A percentile compares a stretch with the other conserved stretches of the same genome.
phyloP scores from a whole-genome alignment of 192 early-diverging fungal genomes.

The Radiomyces spectabilis region DNA sequence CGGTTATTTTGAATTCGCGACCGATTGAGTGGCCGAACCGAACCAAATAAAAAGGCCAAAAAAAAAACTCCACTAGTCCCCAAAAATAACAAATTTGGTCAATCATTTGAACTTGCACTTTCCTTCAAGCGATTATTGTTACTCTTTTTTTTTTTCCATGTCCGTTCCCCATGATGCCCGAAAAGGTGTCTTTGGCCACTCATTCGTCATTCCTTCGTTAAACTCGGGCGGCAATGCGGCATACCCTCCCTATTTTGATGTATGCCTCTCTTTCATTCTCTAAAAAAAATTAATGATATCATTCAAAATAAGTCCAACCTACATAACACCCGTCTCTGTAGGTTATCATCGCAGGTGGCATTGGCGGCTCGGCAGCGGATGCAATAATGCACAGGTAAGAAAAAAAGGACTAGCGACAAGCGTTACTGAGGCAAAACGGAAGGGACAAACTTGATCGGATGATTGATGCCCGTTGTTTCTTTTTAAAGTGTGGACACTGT shows the following conservation, averaged over 20 bases:
- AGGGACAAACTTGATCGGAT: neutral
- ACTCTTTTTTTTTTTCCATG: too few species aligned
- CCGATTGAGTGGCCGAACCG: too few species aligned
- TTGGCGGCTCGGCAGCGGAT: constrained; percentile 45
- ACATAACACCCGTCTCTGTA: constrained; percentile 3
- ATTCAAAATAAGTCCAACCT: neutral
- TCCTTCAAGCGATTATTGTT: too few species aligned
- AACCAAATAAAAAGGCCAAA: too few species aligned
- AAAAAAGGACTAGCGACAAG: neutral
- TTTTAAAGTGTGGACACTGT: constrained; percentile 37
- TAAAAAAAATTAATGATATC: neutral
- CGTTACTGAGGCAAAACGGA: neutral
- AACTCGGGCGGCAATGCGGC: neutral
- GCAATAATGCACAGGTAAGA: constrained; percentile 51
- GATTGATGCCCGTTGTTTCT: neutral
- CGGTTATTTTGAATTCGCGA: too few species aligned
- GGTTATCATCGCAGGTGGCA: constrained; percentile 42
- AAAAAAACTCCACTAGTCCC: too few species aligned
- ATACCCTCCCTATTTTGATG: constrained; percentile 27
- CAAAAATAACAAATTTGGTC: too few species aligned
- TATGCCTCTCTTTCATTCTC: constrained; percentile 25
- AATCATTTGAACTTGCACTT: too few species aligned
- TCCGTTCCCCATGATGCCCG: too few species aligned
- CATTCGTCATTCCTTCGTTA: too few species aligned
- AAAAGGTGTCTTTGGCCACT: too few species aligned